Evolutionary conservation across 2,329 filamentous ascomycete genomes (phyloP), one percentile per base, ranked within the genome.

Genomic region (Scedosporium minutisporum): DNA sequence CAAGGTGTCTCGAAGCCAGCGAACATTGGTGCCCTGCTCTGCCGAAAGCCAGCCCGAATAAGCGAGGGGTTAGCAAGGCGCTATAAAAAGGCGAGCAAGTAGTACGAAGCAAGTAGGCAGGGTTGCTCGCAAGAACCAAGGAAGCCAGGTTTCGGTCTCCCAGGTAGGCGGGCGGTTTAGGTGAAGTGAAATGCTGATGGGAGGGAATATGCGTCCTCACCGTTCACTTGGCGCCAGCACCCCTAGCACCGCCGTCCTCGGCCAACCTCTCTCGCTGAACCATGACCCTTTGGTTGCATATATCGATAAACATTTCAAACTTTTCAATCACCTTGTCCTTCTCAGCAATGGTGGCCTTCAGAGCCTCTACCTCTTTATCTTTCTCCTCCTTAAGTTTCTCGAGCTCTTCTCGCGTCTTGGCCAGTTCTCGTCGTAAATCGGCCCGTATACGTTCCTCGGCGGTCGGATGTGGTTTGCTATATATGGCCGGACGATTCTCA

Each of bases 221-320:
- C n/a, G 5, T 21, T 58, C 18, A 62, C 55, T 62, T 57, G 44
- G 48, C 27, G 33, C 48, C 61, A 25, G 25, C 29, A n/a, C 55
- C 51, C 18, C 61, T 18, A 21, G 44, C 48, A 27, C 60, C 69
- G 72, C 42, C 60, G 3, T 63, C 61, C 38, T 64, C 64, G 23
- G 62, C 72, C 14, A 87, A 74, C 65, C 81, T 77, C 68, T 85
- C 81, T 60, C 84, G 76, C 70, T 85, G 83, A 61, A 86, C 77
- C 77, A 87, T 87, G 65, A 87, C 85, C 59, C 85, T 76, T 70
- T 86, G 79, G 67, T 88, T 88, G 70, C 85, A 87, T 62, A 88
- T 86, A 71, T 88, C 85, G 68, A 88, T 87, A 62, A 88, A 88
- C 80, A 86, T 85, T 72, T 88, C 85, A 67, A 87, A 88, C 69